These are phyloP conservation scores for Oxyria digyna DNA, from an alignment of 148 eudicot genomes.

Conservation along the genomic window DNA sequence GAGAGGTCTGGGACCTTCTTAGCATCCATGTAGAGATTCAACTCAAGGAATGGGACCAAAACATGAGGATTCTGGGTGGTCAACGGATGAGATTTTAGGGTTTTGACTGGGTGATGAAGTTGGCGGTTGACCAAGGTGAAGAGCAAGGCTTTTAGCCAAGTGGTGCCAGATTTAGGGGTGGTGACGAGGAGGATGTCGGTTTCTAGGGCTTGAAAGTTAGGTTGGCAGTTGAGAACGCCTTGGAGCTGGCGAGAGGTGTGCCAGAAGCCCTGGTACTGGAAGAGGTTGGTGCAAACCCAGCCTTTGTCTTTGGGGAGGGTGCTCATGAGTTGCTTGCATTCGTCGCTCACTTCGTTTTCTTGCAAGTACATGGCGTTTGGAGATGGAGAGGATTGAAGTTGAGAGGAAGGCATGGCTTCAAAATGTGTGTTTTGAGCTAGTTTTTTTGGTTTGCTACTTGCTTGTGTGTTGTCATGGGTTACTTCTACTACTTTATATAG, in stretches of 20 bases:
- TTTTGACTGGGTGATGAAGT: not conserved
- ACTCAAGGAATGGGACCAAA: constrained; percentile 21
- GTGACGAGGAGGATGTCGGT: constrained; percentile 43
- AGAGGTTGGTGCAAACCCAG: not conserved
- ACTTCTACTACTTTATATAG: not conserved
- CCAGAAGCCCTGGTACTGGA: constrained; percentile 9
- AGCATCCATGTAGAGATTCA: not conserved
- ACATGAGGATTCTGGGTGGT: constrained; percentile 18
- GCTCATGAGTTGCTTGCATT: not conserved
- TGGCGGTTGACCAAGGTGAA: constrained; percentile 18
- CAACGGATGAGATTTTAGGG: constrained; percentile 13
- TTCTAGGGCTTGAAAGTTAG: constrained; percentile 26
- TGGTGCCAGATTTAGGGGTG: constrained; percentile 41
- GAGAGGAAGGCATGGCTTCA: not conserved
- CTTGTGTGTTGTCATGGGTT: no score
- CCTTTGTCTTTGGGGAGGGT: constrained; percentile 1
- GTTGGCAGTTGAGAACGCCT: constrained; percentile 6
- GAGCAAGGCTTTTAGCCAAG: constrained; percentile 29
- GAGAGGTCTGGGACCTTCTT: constrained; percentile 2
- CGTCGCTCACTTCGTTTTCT: not conserved
- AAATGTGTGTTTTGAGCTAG: not conserved
- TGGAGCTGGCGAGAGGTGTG: not conserved
- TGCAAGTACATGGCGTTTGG: not conserved
- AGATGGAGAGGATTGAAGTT: not conserved
- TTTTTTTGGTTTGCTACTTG: not conserved